These are phyloP conservation scores for Termitomyces heimii DNA, from an alignment of 768 basidiomycete genomes.

Conservation along the genomic window DNA sequence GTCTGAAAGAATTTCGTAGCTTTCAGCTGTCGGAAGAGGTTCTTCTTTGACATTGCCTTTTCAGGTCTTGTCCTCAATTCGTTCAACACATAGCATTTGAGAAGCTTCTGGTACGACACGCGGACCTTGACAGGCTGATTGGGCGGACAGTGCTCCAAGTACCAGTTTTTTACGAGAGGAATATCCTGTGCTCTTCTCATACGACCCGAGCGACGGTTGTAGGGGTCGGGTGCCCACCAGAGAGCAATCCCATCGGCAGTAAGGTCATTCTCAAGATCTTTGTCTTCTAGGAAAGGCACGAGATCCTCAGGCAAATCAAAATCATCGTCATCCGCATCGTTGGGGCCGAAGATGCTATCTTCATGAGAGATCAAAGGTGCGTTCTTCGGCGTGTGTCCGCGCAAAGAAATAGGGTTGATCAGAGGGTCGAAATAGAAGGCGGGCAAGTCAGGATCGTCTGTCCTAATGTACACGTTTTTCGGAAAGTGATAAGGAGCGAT, in stretches of 20 bases:
- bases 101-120: constrained; percentile 96
- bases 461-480: constrained; percentile 98
- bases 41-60: constrained; percentile 98
- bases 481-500: constrained; percentile 90
- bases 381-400: constrained; percentile 82
- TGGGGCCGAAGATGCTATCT: constrained; percentile 87
- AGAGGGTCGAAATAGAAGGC: constrained; percentile 99
- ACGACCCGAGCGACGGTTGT: constrained; percentile 84
- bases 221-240: constrained; percentile 98
- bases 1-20: constrained; percentile 99
- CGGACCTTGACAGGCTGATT: constrained; percentile 96
- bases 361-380: constrained; percentile 82
- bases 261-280: constrained; percentile 79
- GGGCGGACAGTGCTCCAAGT: constrained; percentile 96
- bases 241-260: constrained; percentile 96
- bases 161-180: constrained; percentile 97
- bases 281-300: constrained; percentile 75
- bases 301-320: constrained; percentile 80
- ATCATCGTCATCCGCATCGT: constrained; percentile 78
- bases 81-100: constrained; percentile 95
- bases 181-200: constrained; percentile 95
- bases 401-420: constrained; percentile 94
- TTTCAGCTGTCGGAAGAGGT: constrained; percentile 91
- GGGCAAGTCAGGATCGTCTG: constrained; percentile 98
- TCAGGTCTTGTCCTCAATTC: constrained; percentile 84